Conservation (phyloP, 2,329 filamentous ascomycete species). For the Chaetothyriales sp. region DNA sequence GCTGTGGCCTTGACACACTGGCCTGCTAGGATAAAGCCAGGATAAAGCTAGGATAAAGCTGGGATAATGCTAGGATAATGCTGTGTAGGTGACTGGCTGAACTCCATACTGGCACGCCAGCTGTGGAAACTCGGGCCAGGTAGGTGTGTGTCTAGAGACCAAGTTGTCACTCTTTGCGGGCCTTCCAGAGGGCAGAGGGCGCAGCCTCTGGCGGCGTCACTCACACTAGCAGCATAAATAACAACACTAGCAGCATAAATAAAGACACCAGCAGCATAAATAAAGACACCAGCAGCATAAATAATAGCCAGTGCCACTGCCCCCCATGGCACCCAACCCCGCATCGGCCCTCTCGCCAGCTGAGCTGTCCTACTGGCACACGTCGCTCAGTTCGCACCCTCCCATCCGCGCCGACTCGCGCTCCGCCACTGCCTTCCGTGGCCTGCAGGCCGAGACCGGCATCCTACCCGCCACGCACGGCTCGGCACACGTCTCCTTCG, state of each 20-base stretch:
- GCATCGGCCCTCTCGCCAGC: slow-evolving; percentile 56
- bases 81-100: neutral
- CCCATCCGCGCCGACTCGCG: slow-evolving; percentile 86
- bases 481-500: slow-evolving; percentile 82
- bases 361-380: slow-evolving; percentile 90
- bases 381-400: slow-evolving; percentile 64
- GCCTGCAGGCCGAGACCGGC: slow-evolving; percentile 76
- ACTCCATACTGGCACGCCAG: neutral
- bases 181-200: neutral
- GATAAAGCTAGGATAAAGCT: too few relatives aligned
- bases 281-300: neutral
- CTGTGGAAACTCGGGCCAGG: neutral
- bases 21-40: too few relatives aligned
- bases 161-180: neutral
- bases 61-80: too few relatives aligned
- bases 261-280: too few relatives aligned
- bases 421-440: slow-evolving; percentile 71
- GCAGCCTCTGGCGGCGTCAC: neutral
- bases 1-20: too few relatives aligned
- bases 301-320: too few relatives aligned
- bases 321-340: neutral
- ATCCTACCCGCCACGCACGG: slow-evolving; percentile 84
- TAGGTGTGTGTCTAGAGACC: neutral
- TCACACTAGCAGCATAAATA: neutral
- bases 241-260: neutral